A percentile compares a stretch with the other conserved stretches of the same genome.
Evolutionary conservation across 2,329 filamentous ascomycete species (phyloP).

Genomic region (Purpureocillium takamizusanense): DNA sequence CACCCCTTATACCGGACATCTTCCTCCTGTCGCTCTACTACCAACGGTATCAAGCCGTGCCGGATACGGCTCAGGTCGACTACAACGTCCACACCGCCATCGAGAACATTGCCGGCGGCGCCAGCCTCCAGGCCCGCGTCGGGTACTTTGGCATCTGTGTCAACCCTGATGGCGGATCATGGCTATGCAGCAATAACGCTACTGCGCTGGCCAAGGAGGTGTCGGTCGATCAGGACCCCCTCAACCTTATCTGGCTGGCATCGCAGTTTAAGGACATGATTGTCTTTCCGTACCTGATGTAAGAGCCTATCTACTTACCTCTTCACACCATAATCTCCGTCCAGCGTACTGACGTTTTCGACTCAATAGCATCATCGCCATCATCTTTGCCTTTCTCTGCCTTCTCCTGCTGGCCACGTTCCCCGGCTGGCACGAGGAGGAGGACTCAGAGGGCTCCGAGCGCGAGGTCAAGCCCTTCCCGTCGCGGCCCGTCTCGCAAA

Average conservation of each 20-base stretch:
- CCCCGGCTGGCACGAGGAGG: constrained; percentile 93
- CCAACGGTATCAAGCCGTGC: constrained; percentile 71
- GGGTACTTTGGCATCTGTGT: constrained; percentile 98
- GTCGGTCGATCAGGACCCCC: constrained; percentile 81
- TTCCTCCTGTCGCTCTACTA: constrained; percentile 99
- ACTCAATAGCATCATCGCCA: constrained; percentile 78
- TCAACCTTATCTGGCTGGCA: constrained; percentile 96
- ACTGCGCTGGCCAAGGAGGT: constrained; percentile 86
- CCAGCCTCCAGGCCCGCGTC: constrained; percentile 80
- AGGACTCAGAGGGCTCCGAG: constrained; percentile 70
- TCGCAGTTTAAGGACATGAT: constrained; percentile 97
- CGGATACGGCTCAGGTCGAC: constrained; percentile 81
- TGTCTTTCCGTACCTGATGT: constrained; percentile 95
- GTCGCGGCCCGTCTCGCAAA: constrained; percentile 82
- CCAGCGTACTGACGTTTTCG: too few species aligned
- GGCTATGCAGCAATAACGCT: constrained; percentile 95
- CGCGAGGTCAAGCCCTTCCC: constrained; percentile 92
- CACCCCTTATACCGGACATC: constrained; percentile 87
- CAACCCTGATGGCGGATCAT: constrained; percentile 80
- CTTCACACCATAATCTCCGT: too few species aligned
- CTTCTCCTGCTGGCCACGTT: constrained; percentile 93
- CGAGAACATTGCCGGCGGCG: constrained; percentile 78
- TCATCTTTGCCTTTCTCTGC: constrained; percentile 94
- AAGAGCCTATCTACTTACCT: constrained; percentile 35
- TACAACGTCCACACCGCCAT: constrained; percentile 81